phyloP scores from a whole-genome alignment of 345 rosid genomes.

The Odontarrhena argentea region DNA sequence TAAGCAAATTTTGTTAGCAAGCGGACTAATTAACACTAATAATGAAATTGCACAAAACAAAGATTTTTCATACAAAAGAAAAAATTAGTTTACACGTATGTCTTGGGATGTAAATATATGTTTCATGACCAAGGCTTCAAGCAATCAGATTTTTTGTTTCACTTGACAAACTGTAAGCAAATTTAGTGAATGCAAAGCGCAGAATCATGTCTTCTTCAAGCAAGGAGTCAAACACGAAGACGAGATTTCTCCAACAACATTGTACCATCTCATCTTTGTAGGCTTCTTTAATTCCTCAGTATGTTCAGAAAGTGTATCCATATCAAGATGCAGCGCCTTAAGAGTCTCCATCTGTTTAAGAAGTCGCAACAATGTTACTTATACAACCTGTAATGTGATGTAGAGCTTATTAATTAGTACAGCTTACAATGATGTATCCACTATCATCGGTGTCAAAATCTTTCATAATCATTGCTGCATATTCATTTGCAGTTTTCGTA shows the following conservation, averaged over 20 bases:
- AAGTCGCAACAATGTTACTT: conserved; percentile 1
- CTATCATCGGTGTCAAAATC: conserved; percentile 58
- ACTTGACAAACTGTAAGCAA: too few relatives aligned
- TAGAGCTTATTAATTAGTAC: not conserved
- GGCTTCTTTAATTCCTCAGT: conserved; percentile 49
- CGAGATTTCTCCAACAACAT: conserved; percentile 1
- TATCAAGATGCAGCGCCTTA: conserved; percentile 53
- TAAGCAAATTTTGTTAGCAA: too few relatives aligned
- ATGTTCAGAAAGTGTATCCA: conserved; percentile 41
- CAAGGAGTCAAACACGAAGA: conserved; percentile 17
- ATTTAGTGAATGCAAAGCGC: too few relatives aligned
- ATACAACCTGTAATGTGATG: not conserved
- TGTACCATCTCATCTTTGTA: conserved; percentile 24
- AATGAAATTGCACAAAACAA: too few relatives aligned
- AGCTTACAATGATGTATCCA: conserved; percentile 63
- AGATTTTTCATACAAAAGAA: too few relatives aligned
- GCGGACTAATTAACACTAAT: too few relatives aligned
- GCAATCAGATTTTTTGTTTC: too few relatives aligned
- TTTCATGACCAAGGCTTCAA: too few relatives aligned
- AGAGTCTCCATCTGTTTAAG: conserved; percentile 50
- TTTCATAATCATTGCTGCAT: conserved; percentile 70
- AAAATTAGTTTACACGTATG: not conserved
- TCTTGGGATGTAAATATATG: too few relatives aligned
- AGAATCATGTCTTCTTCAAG: conserved; percentile 21
- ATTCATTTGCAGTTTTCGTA: conserved; percentile 57